A percentile compares a stretch with the other conserved stretches of the same genome.
Evolutionary conservation across 1,284 basidiomycete genomes (phyloP).

Genomic region (Malassezia obtusa): DNA sequence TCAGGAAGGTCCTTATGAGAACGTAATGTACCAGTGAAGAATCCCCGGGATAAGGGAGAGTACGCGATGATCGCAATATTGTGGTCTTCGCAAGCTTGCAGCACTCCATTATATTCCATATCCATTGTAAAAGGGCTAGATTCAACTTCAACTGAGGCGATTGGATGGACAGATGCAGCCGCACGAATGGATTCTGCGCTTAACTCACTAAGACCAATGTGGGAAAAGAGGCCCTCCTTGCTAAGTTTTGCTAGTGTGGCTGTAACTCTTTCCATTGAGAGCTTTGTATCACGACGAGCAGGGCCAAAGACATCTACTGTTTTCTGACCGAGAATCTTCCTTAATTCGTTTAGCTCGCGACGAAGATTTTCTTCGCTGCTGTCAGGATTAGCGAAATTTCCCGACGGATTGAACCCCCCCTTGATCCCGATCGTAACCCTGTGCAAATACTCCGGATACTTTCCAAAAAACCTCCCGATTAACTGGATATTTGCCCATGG

Average conservation of each 20-base stretch:
- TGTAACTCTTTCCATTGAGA: conserved; percentile 21
- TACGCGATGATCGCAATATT: conserved; percentile 58
- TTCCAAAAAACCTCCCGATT: conserved; percentile 52
- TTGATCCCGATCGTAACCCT: conserved; percentile 54
- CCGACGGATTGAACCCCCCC: conserved; percentile 49
- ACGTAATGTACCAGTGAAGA: conserved; percentile 56
- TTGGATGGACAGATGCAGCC: conserved; percentile 23
- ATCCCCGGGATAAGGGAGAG: conserved; percentile 50
- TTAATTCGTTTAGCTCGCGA: conserved; percentile 21
- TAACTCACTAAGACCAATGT: conserved; percentile 38
- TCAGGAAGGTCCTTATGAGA: conserved; percentile 45
- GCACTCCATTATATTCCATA: conserved; percentile 50
- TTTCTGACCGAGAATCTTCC: conserved; percentile 26
- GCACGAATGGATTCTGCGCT: conserved; percentile 27
- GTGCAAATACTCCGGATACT: conserved; percentile 55
- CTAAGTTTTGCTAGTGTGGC: conserved; percentile 24
- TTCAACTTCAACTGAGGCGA: conserved; percentile 59
- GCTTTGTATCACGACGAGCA: conserved; percentile 22
- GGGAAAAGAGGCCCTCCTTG: conserved; percentile 29
- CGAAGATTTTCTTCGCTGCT: conserved; percentile 22
- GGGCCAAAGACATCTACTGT: conserved; percentile 33
- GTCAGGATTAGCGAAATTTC: conserved; percentile 13
- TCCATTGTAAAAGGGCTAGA: conserved; percentile 57
- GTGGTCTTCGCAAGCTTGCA: conserved; percentile 51
- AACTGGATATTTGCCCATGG: conserved; percentile 51